Percentiles rank a stretch among this genome's conserved stretches.
These are phyloP conservation scores for Myrmaecium sp. DNA, from an alignment of 2,329 filamentous ascomycete genomes.

Conservation along the genomic window DNA sequence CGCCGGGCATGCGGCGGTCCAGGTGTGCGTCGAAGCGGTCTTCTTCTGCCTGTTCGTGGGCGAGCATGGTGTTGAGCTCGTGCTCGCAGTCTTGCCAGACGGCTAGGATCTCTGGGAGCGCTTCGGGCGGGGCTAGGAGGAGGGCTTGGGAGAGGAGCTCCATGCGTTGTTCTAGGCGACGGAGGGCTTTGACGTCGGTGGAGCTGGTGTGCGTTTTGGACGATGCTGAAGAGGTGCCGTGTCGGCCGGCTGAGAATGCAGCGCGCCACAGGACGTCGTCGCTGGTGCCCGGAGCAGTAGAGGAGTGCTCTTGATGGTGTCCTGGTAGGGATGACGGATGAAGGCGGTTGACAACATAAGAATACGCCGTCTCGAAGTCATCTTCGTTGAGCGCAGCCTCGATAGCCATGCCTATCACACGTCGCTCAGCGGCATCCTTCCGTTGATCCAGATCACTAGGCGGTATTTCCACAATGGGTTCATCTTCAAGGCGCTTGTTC, in stretches of 20 bases:
- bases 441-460: conserved; percentile 9
- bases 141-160: conserved; percentile 64
- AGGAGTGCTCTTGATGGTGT: conserved; percentile 1
- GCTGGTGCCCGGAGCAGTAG: conserved; percentile 13
- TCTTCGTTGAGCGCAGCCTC: conserved; percentile 60
- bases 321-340: conserved; percentile 1
- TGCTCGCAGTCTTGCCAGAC: conserved; percentile 65
- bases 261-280: conserved; percentile 67
- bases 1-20: conserved; percentile 36
- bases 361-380: conserved; percentile 76
- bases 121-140: conserved; percentile 50
- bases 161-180: conserved; percentile 64
- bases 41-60: conserved; percentile 50
- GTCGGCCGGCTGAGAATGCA: conserved; percentile 61
- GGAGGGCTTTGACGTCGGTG: conserved; percentile 32
- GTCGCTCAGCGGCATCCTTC: conserved; percentile 36
- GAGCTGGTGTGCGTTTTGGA: conserved; percentile 20
- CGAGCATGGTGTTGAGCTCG: conserved; percentile 50
- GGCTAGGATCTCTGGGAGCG: conserved; percentile 58
- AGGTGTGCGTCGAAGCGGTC: conserved; percentile 52
- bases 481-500: conserved; percentile 9
- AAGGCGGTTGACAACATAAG: conserved; percentile 59
- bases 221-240: conserved; percentile 28
- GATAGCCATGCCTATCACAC: conserved; percentile 66
- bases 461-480: conserved; percentile 3